phyloP scores from a whole-genome alignment of 129 eudicot genomes.

The Rutidosis leptorrhynchoides region DNA sequence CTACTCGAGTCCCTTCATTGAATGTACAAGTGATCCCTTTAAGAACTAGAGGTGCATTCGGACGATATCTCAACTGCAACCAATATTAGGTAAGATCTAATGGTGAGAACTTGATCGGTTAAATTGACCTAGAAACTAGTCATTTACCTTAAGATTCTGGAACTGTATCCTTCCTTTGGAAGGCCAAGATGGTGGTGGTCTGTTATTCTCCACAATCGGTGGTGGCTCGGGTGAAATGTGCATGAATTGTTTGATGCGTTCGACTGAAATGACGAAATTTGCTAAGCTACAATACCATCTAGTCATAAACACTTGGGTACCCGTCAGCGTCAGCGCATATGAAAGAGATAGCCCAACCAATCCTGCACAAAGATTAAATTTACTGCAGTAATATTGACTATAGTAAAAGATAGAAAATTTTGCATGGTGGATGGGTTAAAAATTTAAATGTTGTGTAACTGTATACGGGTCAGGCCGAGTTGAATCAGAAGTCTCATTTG shows the following conservation, averaged over 20 bases:
- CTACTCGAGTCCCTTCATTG: slow-evolving; percentile 72
- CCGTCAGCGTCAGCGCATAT: slow-evolving; percentile 63
- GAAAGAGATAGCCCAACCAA: slow-evolving; percentile 86
- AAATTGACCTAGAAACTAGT: not conserved
- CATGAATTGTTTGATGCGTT: slow-evolving; percentile 81
- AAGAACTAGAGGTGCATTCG: slow-evolving; percentile 79
- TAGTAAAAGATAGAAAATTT: not conserved
- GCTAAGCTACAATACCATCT: slow-evolving; percentile 71
- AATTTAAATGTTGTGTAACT: too few species aligned
- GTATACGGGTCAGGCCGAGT: too few species aligned
- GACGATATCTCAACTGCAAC: slow-evolving; percentile 70
- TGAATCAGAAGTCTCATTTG: too few species aligned
- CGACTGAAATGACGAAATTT: slow-evolving; percentile 61
- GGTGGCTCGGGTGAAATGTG: slow-evolving; percentile 75
- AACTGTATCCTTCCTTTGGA: slow-evolving; percentile 59
- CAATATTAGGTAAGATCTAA: not conserved
- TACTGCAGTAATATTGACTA: not conserved
- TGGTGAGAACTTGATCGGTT: too few species aligned
- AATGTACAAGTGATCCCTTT: slow-evolving; percentile 82
- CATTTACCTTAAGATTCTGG: slow-evolving; percentile 56
- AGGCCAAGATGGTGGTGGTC: slow-evolving; percentile 85
- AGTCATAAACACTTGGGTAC: slow-evolving; percentile 64
- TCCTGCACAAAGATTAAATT: slow-evolving; percentile 35
- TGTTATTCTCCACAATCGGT: slow-evolving; percentile 45
- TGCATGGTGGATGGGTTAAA: too few species aligned